A percentile compares a stretch with the other conserved stretches of the same genome.
These are phyloP conservation scores for Schizonepeta tenuifolia DNA, from an alignment of 257 asterid genomes.

Conservation along the genomic window DNA sequence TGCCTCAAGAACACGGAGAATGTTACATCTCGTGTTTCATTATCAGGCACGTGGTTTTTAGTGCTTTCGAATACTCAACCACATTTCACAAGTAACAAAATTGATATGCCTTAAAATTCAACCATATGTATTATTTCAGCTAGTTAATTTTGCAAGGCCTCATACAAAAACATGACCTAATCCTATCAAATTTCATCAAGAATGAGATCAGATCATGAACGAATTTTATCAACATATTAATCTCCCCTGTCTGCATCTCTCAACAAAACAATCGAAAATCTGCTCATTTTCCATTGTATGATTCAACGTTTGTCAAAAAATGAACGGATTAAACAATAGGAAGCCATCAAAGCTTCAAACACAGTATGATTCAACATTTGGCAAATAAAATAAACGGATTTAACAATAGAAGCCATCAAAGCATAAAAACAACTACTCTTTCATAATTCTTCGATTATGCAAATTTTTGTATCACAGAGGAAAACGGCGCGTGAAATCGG, in stretches of 20 bases:
- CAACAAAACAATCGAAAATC: too few relatives aligned
- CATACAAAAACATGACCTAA: too few relatives aligned
- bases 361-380: slow-evolving; percentile 48
- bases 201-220: too few relatives aligned
- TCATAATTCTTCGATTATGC: background rate
- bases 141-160: too few relatives aligned
- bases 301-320: slow-evolving; percentile 39
- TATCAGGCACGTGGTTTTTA: background rate
- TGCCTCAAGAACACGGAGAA: background rate
- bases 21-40: slow-evolving; percentile 12
- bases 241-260: too few relatives aligned
- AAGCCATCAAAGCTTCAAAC: slow-evolving; percentile 49
- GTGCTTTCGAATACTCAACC: background rate
- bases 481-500: slow-evolving; percentile 41
- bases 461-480: slow-evolving; percentile 1
- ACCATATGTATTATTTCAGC: too few relatives aligned
- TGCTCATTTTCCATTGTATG: background rate
- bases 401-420: slow-evolving; percentile 49
- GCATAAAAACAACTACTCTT: slow-evolving; percentile 51
- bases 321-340: slow-evolving; percentile 31
- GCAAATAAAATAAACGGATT: slow-evolving; percentile 37
- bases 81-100: background rate
- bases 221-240: too few relatives aligned
- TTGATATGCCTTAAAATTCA: background rate
- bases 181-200: too few relatives aligned